phyloP scores from a whole-genome alignment of 495 filamentous ascomycete species.

The Aspergillus coremiiformis region DNA sequence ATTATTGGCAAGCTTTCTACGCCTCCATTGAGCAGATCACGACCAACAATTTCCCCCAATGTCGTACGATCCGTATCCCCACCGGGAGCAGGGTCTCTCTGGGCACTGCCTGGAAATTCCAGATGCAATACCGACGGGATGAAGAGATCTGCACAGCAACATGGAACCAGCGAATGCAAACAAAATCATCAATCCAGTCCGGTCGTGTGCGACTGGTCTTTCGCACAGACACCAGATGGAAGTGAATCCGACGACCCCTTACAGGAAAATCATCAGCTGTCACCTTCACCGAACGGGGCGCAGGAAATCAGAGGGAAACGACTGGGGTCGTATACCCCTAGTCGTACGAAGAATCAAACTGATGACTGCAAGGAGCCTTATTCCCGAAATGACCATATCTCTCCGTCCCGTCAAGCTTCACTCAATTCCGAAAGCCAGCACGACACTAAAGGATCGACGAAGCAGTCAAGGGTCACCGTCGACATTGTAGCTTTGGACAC shows the following conservation, averaged over 20 bases:
- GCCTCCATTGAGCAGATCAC: conserved; percentile 21
- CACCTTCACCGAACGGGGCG: conserved; percentile 22
- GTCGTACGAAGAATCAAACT: conserved; percentile 6
- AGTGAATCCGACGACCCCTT: conserved; percentile 44
- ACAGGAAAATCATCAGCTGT: conserved; percentile 32
- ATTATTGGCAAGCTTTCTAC: conserved; percentile 30
- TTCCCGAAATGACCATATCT: conserved; percentile 6
- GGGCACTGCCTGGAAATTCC: conserved; percentile 25
- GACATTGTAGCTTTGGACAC: not conserved
- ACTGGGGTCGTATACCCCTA: conserved; percentile 3
- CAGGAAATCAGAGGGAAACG: conserved; percentile 21
- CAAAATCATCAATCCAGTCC: conserved; percentile 29
- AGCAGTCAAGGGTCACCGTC: not conserved
- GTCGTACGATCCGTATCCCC: conserved; percentile 26
- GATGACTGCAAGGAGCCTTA: conserved; percentile 9
- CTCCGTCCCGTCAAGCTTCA: conserved; percentile 6
- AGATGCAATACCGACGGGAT: conserved; percentile 15
- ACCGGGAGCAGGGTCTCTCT: conserved; percentile 33
- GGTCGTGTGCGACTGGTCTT: conserved; percentile 38
- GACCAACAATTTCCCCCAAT: conserved; percentile 11
- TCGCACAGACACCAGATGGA: conserved; percentile 30
- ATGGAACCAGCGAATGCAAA: conserved; percentile 18
- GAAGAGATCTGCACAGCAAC: conserved; percentile 17
- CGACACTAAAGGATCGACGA: conserved; percentile 5
- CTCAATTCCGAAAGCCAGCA: conserved; percentile 10